Percentiles rank a stretch among this genome's conserved stretches.
phyloP scores from a whole-genome alignment of 139 green algal species.

The Chlorella sp. region DNA sequence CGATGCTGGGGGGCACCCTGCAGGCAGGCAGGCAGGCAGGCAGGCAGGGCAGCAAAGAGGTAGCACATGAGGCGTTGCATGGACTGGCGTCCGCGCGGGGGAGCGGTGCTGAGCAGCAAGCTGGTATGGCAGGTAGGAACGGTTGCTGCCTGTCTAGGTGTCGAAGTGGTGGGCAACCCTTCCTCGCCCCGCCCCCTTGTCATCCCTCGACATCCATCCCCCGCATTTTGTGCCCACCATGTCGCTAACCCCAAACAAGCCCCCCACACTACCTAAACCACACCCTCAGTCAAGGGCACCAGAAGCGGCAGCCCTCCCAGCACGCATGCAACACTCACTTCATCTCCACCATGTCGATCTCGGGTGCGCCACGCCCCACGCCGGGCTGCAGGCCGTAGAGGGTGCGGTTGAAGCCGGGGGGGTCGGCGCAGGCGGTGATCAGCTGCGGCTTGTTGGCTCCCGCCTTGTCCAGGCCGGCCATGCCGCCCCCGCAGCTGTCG shows the following conservation, averaged over 20 bases:
- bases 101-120: no score
- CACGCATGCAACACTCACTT: conserved; percentile 12
- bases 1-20: conserved; percentile 5
- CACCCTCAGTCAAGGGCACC: neutral
- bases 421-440: conserved; percentile 1
- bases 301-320: neutral
- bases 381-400: neutral
- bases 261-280: no score
- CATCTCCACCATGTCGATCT: conserved; percentile 24
- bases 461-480: neutral
- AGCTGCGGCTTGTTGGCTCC: neutral
- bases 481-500: neutral
- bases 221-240: no score
- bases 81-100: no score
- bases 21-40: neutral
- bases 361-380: conserved; percentile 3
- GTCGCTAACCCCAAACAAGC: no score
- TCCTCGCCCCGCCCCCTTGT: no score
- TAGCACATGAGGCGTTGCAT: no score
- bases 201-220: no score
- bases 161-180: no score
- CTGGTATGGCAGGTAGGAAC: no score
- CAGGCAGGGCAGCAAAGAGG: neutral
- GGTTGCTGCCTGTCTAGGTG: no score
- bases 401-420: conserved; percentile 10